Conservation (phyloP, 179 eudicot species). For the Beta macrorhiza region DNA sequence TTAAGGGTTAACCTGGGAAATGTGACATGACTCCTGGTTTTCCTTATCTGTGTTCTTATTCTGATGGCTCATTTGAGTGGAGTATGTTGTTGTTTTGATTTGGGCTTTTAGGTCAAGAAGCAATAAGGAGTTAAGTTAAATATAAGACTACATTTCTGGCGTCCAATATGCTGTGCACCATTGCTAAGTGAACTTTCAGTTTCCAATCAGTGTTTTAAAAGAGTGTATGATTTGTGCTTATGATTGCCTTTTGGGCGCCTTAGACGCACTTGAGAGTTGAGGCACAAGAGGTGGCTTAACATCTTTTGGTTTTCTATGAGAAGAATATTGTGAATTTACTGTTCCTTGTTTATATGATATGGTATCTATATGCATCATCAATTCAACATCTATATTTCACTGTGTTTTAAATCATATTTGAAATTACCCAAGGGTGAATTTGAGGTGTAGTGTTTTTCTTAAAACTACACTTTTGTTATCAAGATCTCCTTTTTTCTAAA, state of each 20-base stretch:
- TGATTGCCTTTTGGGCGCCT: neutral
- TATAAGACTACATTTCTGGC: neutral
- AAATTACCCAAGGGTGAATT: neutral
- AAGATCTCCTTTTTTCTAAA: neutral
- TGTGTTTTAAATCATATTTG: neutral
- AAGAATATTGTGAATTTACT: neutral
- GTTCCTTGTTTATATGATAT: neutral
- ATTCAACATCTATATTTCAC: neutral
- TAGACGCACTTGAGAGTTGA: neutral
- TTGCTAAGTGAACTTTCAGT: neutral
- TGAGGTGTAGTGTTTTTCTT: neutral
- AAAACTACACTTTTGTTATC: no score
- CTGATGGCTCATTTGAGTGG: conserved; percentile 4
- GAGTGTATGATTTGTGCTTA: neutral
- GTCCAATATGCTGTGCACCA: neutral
- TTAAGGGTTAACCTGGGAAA: neutral
- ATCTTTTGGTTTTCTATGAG: neutral
- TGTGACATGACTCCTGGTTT: neutral
- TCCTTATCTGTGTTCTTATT: neutral
- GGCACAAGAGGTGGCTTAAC: neutral
- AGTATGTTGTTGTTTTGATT: neutral
- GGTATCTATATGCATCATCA: neutral
- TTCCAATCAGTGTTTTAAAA: neutral
- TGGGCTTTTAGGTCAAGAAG: neutral
- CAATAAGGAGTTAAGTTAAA: neutral